Evolutionary conservation across 164 flowering plant genomes (phyloP), one percentile per base, ranked within the genome.

Genomic region (Liquidambar formosana): DNA sequence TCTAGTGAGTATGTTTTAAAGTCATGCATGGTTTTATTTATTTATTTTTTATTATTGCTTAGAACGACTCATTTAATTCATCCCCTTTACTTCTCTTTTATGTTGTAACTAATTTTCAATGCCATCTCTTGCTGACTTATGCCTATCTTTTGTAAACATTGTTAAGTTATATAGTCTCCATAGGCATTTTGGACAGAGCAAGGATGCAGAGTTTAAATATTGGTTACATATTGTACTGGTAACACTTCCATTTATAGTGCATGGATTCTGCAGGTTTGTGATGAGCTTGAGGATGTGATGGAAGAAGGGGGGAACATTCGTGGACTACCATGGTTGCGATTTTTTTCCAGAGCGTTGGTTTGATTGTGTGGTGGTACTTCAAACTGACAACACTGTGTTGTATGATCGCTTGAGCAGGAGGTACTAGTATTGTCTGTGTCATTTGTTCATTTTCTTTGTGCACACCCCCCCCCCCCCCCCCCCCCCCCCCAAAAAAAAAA

Each of bases 321-420:
- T 93, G 67, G 97, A 95, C 71, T 87, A 93, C 76, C 99, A 95
- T 77, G 98, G 97, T 19, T 91, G 98, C 70, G 98, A 95, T 69
- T 93, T 95, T 83, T 95, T 95, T 64, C 99, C 98, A 0, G 96
- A 93, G 74, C 83, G 98, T 19, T 93, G 99, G 99, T 95, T 95
- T 71, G 96, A 95, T 69, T 81, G 79, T 43, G 96, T 95, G 15
- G 95, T 88, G 51, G 98, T 95, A 59, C 99, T 95, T 76, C 99
- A 91, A 74, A 89, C 98, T 0, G 89, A 90, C 41, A 95, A 89
- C 70, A 52, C 99, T 5, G 76, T 91, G 43, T 68, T 93, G 76
- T 95, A 85, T 74, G 98, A 95, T 74, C 87, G 98, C 5, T 76
- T 95, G 74, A 77, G 73, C 14, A 85, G 67, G 73, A 93, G 99